These are phyloP conservation scores for Lactarius quietus DNA, from an alignment of 768 basidiomycete genomes.

Conservation along the genomic window DNA sequence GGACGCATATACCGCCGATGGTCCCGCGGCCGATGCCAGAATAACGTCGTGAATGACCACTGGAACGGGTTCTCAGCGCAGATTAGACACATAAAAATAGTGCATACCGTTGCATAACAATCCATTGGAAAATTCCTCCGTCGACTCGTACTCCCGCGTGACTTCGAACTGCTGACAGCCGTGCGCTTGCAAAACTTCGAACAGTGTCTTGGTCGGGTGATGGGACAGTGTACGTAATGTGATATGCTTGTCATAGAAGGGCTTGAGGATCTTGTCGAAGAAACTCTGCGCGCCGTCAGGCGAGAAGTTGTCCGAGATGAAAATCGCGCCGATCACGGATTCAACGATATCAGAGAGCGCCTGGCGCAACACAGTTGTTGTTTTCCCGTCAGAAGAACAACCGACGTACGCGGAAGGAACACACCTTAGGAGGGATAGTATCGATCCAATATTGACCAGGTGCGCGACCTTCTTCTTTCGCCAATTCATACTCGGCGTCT, in stretches of 20 bases:
- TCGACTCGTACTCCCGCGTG: conserved; percentile 32
- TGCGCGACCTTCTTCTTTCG: conserved; percentile 45
- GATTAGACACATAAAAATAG: background rate
- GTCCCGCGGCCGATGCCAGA: conserved; percentile 55
- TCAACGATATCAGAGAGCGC: conserved; percentile 77
- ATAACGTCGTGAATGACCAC: conserved; percentile 66
- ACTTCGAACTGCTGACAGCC: conserved; percentile 67
- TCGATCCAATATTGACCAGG: conserved; percentile 79
- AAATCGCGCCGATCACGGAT: conserved; percentile 73
- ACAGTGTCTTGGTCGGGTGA: conserved; percentile 73
- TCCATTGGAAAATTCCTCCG: conserved; percentile 38
- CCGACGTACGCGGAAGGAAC: conserved; percentile 8
- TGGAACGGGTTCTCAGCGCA: conserved; percentile 32
- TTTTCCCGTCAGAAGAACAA: background rate
- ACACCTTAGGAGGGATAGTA: conserved; percentile 73
- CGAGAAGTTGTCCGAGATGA: conserved; percentile 70
- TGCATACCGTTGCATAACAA: conserved; percentile 50
- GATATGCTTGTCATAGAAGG: conserved; percentile 77
- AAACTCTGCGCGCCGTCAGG: conserved; percentile 57
- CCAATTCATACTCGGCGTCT: conserved; percentile 44
- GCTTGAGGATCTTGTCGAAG: conserved; percentile 64
- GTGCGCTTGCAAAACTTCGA: conserved; percentile 67
- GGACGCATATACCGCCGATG: conserved; percentile 50
- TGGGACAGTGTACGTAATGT: conserved; percentile 67
- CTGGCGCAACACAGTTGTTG: conserved; percentile 36